Percentiles rank a stretch among this genome's conserved stretches.
These are phyloP conservation scores for Penicillium brevicompactum DNA, from an alignment of 2,329 filamentous ascomycete genomes.

Conservation along the genomic window DNA sequence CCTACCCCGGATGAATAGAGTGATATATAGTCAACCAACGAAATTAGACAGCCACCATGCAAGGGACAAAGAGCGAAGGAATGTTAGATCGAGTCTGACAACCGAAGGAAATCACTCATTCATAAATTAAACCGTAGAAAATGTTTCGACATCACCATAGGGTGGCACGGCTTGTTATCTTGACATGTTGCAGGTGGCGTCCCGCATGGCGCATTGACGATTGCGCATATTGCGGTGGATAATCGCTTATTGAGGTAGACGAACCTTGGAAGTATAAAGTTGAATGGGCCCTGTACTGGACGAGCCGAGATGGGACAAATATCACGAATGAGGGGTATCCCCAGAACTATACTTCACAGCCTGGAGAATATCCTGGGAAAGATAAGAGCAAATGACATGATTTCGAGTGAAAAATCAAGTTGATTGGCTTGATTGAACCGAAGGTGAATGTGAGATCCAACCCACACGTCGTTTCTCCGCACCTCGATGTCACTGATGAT, in stretches of 20 bases:
- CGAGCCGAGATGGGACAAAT: neutral
- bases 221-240: slow-evolving; percentile 1
- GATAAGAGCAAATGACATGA: slow-evolving; percentile 3
- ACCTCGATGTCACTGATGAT: slow-evolving; percentile 14
- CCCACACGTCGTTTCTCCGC: slow-evolving; percentile 14
- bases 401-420: neutral
- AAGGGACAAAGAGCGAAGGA: neutral
- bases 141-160: neutral
- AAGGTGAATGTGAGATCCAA: neutral
- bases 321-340: neutral
- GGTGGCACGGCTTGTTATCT: slow-evolving; percentile 16
- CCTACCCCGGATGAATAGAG: neutral
- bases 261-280: neutral
- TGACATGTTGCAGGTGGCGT: slow-evolving; percentile 2
- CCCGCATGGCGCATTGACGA: slow-evolving; percentile 12
- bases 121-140: slow-evolving; percentile 8
- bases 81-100: neutral
- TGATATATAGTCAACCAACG: neutral
- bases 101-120: neutral
- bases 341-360: too few relatives aligned
- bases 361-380: neutral
- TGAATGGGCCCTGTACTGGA: neutral
- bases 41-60: neutral
- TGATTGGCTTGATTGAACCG: neutral
- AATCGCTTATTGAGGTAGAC: too few relatives aligned